phyloP scores from a whole-genome alignment of 345 rosid genomes.

The Corchorus capsularis region DNA sequence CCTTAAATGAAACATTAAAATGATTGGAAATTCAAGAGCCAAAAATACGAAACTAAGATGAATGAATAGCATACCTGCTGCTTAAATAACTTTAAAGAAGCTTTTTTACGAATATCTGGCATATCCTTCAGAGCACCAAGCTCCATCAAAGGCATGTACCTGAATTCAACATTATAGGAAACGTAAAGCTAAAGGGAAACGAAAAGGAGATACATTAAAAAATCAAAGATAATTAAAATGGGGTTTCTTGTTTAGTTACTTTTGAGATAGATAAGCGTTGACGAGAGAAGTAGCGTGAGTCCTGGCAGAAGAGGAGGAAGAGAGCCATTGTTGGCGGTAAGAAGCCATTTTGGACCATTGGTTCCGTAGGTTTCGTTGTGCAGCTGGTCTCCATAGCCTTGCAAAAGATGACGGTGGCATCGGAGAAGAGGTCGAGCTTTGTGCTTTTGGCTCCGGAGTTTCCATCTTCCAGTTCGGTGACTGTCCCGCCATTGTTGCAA shows the following conservation, averaged over 20 bases:
- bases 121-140: slow-evolving; percentile 74
- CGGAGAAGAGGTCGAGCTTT: slow-evolving; percentile 13
- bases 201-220: background rate
- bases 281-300: slow-evolving; percentile 81
- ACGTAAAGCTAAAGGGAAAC: background rate
- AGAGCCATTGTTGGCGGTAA: slow-evolving; percentile 57
- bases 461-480: slow-evolving; percentile 8
- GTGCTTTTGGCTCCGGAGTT: slow-evolving; percentile 21
- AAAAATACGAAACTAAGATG: background rate
- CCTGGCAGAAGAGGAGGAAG: slow-evolving; percentile 58
- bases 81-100: slow-evolving; percentile 61
- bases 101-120: slow-evolving; percentile 65
- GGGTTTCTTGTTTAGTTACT: slow-evolving; percentile 30
- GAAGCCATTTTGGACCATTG: slow-evolving; percentile 83
- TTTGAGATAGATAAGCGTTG: slow-evolving; percentile 68
- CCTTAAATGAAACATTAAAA: background rate
- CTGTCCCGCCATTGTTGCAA: background rate
- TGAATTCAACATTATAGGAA: slow-evolving; percentile 26
- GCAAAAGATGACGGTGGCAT: slow-evolving; percentile 43
- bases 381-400: slow-evolving; percentile 88
- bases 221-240: background rate
- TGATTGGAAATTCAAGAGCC: background rate
- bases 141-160: slow-evolving; percentile 78
- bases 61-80: slow-evolving; percentile 54
- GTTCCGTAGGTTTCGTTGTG: slow-evolving; percentile 84